Percentiles rank a stretch among this genome's conserved stretches.
Evolutionary conservation across 2,329 filamentous ascomycete species (phyloP).

Genomic region (Hymenoscyphus fructigenus): DNA sequence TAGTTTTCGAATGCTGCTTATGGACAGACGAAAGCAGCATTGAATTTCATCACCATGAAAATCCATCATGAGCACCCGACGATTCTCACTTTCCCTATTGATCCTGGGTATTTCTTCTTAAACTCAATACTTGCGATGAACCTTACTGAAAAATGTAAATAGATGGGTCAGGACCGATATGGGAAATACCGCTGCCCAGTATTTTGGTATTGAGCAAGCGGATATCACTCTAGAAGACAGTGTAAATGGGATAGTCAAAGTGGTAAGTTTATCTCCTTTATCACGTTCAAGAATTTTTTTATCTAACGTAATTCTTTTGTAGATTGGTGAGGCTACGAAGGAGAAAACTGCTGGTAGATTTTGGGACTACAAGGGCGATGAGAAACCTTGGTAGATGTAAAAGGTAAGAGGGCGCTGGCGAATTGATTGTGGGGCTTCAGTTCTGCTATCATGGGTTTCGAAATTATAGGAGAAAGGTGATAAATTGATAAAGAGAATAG

Average conservation of each 20-base stretch:
- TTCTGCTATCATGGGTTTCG: background rate
- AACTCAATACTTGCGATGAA: background rate
- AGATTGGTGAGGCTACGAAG: constrained; percentile 40
- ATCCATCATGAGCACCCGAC: constrained; percentile 38
- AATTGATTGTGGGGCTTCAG: background rate
- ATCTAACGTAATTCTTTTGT: background rate
- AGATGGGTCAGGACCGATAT: constrained; percentile 24
- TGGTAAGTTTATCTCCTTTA: background rate
- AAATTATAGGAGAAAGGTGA: no score
- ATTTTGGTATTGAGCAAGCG: constrained; percentile 23
- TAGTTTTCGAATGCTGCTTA: constrained; percentile 36
- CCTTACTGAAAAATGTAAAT: background rate
- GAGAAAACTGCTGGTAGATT: constrained; percentile 29
- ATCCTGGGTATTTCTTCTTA: constrained; percentile 30
- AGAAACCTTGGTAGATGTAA: background rate
- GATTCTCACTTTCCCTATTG: constrained; percentile 34
- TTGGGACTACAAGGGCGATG: constrained; percentile 17
- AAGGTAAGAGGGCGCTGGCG: background rate
- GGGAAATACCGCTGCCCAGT: constrained; percentile 28
- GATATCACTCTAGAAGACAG: constrained; percentile 10
- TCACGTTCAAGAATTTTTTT: background rate
- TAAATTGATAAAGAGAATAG: no score
- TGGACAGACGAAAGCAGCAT: constrained; percentile 41
- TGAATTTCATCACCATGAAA: constrained; percentile 37
- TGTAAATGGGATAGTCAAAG: constrained; percentile 11